Evolutionary conservation across 176 grass and related monocot species (phyloP), one percentile per base, ranked within the genome.

Genomic region (Carex parvula): DNA sequence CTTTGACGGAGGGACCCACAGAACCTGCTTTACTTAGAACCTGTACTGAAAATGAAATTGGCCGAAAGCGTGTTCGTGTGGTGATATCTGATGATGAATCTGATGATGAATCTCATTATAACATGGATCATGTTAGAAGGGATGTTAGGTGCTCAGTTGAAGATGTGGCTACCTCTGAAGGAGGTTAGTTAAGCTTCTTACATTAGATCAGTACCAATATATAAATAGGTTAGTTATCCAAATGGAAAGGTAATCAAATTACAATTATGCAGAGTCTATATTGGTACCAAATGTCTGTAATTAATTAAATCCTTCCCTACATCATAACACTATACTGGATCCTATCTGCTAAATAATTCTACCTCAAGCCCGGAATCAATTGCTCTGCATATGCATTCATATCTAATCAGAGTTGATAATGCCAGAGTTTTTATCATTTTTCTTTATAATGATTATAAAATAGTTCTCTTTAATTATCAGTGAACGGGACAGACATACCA

Each of bases 11-110:
- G 70, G 85, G 84, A 70, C 52, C 13, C 37, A 64, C 56, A 58
- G 83, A 41, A 32, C 67, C 79, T 84, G 81, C 69, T 86, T 89
- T 81, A 80, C 85, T 33, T 82, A 90, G 71, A 85, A 84, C 72
- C 50, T 70, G 20, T 75, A 61, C 58, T 83, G 84, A 90, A 85
- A 88, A 90, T 55, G 62, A 72, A 37, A 70, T 85, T 88, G 84
- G 89, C 83, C 88, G 89, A 84, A 98, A 93, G 84, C 92, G 92
- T 89, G 70, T 81, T 55, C 92, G 93, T 42, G 85, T 98, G 60
- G 81, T 98, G 81, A 70, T 98, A 76, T 95, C 95, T 66, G 95
- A 98, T 87, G 95, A 98, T 84, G 95, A 98, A 90, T 79, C 83
- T 85, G 91, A 95, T 87, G 95, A 98, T 84, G 95, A 98, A 90